Percentiles rank a stretch among this genome's conserved stretches.
These are phyloP conservation scores for Mycena pura DNA, from an alignment of 768 basidiomycete species.

Conservation along the genomic window DNA sequence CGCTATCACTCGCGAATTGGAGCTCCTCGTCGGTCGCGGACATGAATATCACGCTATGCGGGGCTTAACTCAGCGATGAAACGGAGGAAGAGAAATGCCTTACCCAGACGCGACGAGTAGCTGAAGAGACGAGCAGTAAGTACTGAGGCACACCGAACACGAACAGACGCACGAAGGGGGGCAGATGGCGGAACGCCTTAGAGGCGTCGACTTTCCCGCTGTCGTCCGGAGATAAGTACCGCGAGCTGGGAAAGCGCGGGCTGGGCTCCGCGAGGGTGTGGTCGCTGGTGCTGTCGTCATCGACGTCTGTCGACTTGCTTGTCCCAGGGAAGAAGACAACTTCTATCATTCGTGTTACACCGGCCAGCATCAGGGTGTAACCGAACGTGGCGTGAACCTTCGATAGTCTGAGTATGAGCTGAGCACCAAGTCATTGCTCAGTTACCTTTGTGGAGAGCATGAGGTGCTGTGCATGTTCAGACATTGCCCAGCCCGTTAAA, in stretches of 20 bases:
- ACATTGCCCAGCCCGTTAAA: slow-evolving; percentile 95
- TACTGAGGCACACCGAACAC: background rate
- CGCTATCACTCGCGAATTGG: slow-evolving; percentile 65
- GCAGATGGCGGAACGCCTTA: slow-evolving; percentile 82
- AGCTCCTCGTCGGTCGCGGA: slow-evolving; percentile 94
- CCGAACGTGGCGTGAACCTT: slow-evolving; percentile 88
- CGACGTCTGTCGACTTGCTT: slow-evolving; percentile 33
- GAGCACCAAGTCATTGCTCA: background rate
- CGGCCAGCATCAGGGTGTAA: slow-evolving; percentile 85
- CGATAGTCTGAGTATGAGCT: background rate
- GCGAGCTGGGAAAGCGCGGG: slow-evolving; percentile 22
- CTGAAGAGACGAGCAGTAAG: slow-evolving; percentile 42
- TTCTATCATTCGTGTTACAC: slow-evolving; percentile 79
- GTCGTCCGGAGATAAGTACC: slow-evolving; percentile 24
- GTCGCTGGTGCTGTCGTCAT: slow-evolving; percentile 68
- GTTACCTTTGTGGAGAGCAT: slow-evolving; percentile 82
- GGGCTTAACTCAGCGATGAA: background rate
- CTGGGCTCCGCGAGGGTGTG: slow-evolving; percentile 62
- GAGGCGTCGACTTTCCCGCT: slow-evolving; percentile 46
- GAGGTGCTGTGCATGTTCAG: slow-evolving; percentile 84
- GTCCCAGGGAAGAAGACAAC: slow-evolving; percentile 73
- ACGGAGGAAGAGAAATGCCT: slow-evolving; percentile 18
- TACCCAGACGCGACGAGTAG: slow-evolving; percentile 78
- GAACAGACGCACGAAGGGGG: slow-evolving; percentile 78
- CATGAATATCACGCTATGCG: slow-evolving; percentile 79